Evolutionary conservation across 352 stramenopile genomes (phyloP).

Genomic region (Globisporangium cylindrosporum): DNA sequence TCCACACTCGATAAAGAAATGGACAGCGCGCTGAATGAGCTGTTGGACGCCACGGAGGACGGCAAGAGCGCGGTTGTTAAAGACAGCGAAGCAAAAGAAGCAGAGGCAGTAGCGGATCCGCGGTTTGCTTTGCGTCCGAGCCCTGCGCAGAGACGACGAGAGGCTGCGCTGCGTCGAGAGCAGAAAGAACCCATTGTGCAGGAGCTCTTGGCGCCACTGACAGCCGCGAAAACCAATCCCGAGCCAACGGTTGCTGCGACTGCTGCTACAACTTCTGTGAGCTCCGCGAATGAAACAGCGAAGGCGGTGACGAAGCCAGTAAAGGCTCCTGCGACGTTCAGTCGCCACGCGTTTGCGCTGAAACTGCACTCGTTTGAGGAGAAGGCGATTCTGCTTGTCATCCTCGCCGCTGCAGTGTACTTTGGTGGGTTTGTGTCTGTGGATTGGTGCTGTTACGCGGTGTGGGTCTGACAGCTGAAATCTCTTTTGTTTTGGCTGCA

Average conservation of each 20-base stretch:
- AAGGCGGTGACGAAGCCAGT: slow-evolving; percentile 7
- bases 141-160: slow-evolving; percentile 60
- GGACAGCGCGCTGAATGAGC: slow-evolving; percentile 31
- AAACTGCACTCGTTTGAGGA: slow-evolving; percentile 52
- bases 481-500: slow-evolving; percentile 11
- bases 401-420: slow-evolving; percentile 49
- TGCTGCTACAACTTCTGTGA: not conserved
- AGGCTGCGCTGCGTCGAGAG: slow-evolving; percentile 54
- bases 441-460: not conserved
- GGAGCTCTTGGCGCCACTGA: slow-evolving; percentile 37
- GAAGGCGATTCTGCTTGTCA: slow-evolving; percentile 52
- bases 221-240: not conserved
- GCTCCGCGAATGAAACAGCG: not conserved
- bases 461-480: slow-evolving; percentile 4
- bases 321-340: slow-evolving; percentile 34
- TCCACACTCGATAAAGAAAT: slow-evolving; percentile 19
- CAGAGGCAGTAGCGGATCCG: slow-evolving; percentile 14
- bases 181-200: slow-evolving; percentile 59
- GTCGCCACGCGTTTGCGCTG: slow-evolving; percentile 51
- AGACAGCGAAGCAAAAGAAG: not conserved
- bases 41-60: slow-evolving; percentile 45
- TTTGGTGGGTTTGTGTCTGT: slow-evolving; percentile 24
- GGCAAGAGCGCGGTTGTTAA: slow-evolving; percentile 23
- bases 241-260: not conserved
- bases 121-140: slow-evolving; percentile 53